Conservation (phyloP, 225 moss, liverwort and hornwort genomes). For the Bryoerythrophyllum caledonicum region DNA sequence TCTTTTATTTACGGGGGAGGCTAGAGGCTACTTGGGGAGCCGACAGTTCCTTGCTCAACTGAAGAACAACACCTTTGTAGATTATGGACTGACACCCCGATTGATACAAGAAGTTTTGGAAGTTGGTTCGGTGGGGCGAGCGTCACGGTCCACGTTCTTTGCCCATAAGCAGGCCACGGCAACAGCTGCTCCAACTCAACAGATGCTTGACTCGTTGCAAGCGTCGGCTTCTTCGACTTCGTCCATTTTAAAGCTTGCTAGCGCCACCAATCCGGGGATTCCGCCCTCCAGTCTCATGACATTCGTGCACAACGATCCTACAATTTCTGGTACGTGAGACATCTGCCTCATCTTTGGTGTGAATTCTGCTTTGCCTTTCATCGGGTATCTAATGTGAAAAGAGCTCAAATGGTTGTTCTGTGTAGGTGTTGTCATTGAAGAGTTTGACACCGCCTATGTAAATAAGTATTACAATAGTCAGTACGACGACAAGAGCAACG, state of each 20-base stretch:
- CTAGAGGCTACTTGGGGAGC: conserved; percentile 95
- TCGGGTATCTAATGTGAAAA: conserved; percentile 5
- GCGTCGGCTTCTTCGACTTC: conserved; percentile 55
- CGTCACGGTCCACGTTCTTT: conserved; percentile 66
- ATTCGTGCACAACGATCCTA: conserved; percentile 66
- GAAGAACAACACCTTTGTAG: conserved; percentile 45
- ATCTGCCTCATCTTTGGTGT: conserved; percentile 1
- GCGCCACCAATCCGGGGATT: conserved; percentile 71
- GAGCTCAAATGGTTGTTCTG: conserved; percentile 15
- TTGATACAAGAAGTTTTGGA: conserved; percentile 81
- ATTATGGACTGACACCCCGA: conserved; percentile 60
- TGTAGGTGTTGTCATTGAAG: conserved; percentile 85
- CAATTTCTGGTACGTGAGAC: conserved; percentile 37
- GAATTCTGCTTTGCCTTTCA: not conserved
- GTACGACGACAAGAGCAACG: conserved; percentile 64
- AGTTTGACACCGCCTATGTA: conserved; percentile 74
- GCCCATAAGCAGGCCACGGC: conserved; percentile 73
- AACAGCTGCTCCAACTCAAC: conserved; percentile 44
- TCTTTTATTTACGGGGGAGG: conserved; percentile 83
- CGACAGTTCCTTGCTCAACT: conserved; percentile 90
- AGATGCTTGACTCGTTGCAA: conserved; percentile 73
- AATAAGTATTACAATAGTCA: conserved; percentile 81
- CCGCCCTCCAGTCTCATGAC: conserved; percentile 96
- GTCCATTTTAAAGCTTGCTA: conserved; percentile 66
- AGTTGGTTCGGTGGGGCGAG: conserved; percentile 89